Evolutionary conservation across 78 protist species (phyloP).

Genomic region (Cavenderia fasciculata): DNA sequence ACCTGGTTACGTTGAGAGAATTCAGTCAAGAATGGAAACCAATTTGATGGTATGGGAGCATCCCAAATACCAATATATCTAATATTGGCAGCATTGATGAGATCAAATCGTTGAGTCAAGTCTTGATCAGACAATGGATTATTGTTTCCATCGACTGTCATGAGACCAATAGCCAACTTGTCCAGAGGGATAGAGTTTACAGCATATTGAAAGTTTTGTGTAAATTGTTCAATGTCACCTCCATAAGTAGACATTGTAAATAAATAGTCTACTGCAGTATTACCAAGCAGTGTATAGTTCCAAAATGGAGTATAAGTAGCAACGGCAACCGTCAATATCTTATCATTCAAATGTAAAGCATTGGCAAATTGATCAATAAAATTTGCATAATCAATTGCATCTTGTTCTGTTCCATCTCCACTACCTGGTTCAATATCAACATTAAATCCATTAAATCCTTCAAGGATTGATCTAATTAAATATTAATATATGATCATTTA

Average conservation of each 20-base stretch:
- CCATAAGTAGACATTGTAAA: conserved; percentile 77
- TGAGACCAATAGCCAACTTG: conserved; percentile 61
- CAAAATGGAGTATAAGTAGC: conserved; percentile 70
- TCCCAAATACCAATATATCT: conserved; percentile 72
- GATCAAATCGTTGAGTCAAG: conserved; percentile 34
- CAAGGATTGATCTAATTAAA: neutral
- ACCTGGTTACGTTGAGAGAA: too few species aligned
- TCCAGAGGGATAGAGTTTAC: conserved; percentile 25
- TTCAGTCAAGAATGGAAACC: conserved; percentile 81
- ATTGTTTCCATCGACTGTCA: conserved; percentile 66
- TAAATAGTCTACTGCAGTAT: conserved; percentile 53
- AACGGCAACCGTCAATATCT: conserved; percentile 55
- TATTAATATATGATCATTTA: neutral
- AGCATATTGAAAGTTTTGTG: conserved; percentile 17
- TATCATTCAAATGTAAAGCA: conserved; percentile 28
- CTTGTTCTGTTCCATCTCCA: conserved; percentile 18
- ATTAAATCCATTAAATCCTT: conserved; percentile 78
- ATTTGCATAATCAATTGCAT: conserved; percentile 45
- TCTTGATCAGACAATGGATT: conserved; percentile 46
- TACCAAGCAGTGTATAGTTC: conserved; percentile 44
- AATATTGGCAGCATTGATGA: neutral
- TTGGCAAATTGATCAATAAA: conserved; percentile 68
- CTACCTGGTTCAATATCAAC: conserved; percentile 82
- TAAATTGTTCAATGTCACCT: conserved; percentile 7
- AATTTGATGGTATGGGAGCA: conserved; percentile 55